phyloP scores from a whole-genome alignment of 768 basidiomycete genomes.

The Gymnopilus dilepis region DNA sequence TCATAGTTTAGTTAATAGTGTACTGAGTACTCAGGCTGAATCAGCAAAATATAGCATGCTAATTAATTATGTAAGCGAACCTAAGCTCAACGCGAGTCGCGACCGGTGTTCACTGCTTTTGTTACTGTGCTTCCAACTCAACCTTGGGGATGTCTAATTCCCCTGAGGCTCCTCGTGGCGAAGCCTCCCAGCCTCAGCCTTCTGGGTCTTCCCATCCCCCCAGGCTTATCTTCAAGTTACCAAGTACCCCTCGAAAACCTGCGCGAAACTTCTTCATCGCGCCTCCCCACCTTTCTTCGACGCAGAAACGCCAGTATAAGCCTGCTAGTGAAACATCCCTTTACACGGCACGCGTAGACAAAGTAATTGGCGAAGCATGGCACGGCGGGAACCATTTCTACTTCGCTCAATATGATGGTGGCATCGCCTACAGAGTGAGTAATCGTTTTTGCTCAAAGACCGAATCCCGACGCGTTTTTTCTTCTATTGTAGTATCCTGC shows the following conservation, averaged over 20 bases:
- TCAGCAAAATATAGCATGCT: neutral
- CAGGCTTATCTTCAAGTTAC: slow-evolving; percentile 9
- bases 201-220: neutral
- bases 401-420: slow-evolving; percentile 63
- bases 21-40: neutral
- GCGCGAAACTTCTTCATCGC: slow-evolving; percentile 39
- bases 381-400: slow-evolving; percentile 51
- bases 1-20: too few relatives aligned
- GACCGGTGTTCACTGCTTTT: neutral
- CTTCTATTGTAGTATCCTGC: slow-evolving; percentile 47
- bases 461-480: slow-evolving; percentile 4
- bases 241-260: slow-evolving; percentile 10
- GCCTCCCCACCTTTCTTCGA: slow-evolving; percentile 41
- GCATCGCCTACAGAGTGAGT: slow-evolving; percentile 61
- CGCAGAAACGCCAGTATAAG: slow-evolving; percentile 49
- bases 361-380: slow-evolving; percentile 64
- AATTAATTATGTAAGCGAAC: slow-evolving; percentile 17
- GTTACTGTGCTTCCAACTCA: neutral
- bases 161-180: neutral
- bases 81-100: neutral
- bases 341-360: slow-evolving; percentile 37
- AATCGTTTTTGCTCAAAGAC: neutral
- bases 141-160: slow-evolving; percentile 3
- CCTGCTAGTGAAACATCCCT: slow-evolving; percentile 38
- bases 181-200: slow-evolving; percentile 2